Conservation (phyloP, 768 basidiomycete species). For the Amylocystis lapponica region DNA sequence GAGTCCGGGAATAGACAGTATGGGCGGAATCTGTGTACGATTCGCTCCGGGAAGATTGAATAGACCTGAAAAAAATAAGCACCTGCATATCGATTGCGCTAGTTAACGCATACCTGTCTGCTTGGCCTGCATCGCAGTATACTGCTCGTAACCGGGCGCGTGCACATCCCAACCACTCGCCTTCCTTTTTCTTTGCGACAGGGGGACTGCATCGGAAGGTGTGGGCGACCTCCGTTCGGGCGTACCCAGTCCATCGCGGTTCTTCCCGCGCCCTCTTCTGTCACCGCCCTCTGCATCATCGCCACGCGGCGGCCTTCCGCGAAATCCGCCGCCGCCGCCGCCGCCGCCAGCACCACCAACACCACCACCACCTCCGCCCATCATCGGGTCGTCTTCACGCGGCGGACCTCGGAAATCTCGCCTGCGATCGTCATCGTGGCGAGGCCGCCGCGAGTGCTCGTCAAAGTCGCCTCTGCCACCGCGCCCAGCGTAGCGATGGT, state of each 20-base stretch:
- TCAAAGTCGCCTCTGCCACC: slow-evolving; percentile 19
- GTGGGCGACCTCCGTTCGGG: slow-evolving; percentile 86
- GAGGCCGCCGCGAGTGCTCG: slow-evolving; percentile 19
- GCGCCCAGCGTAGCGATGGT: slow-evolving; percentile 22
- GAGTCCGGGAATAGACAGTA: slow-evolving; percentile 73
- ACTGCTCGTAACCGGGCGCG: slow-evolving; percentile 92
- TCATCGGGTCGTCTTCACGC: slow-evolving; percentile 33
- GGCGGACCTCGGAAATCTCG: slow-evolving; percentile 20
- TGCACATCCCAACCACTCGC: slow-evolving; percentile 96
- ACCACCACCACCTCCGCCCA: background rate
- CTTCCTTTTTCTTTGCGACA: slow-evolving; percentile 83
- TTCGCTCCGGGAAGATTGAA: slow-evolving; percentile 97
- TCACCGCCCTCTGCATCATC: slow-evolving; percentile 34
- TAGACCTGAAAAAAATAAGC: slow-evolving; percentile 50
- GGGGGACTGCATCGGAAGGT: slow-evolving; percentile 72
- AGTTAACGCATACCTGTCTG: slow-evolving; percentile 67
- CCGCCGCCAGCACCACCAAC: too few species aligned
- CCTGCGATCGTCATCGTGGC: slow-evolving; percentile 36
- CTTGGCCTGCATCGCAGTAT: slow-evolving; percentile 96
- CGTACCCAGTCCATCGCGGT: slow-evolving; percentile 51
- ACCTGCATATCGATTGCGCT: background rate
- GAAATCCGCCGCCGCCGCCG: slow-evolving; percentile 34
- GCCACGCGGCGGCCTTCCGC: slow-evolving; percentile 18
- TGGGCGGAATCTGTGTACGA: slow-evolving; percentile 79
- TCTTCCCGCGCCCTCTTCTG: slow-evolving; percentile 45